Evolutionary conservation across 176 grass and related monocot genomes (phyloP).

Genomic region (Oryza glumipatula): DNA sequence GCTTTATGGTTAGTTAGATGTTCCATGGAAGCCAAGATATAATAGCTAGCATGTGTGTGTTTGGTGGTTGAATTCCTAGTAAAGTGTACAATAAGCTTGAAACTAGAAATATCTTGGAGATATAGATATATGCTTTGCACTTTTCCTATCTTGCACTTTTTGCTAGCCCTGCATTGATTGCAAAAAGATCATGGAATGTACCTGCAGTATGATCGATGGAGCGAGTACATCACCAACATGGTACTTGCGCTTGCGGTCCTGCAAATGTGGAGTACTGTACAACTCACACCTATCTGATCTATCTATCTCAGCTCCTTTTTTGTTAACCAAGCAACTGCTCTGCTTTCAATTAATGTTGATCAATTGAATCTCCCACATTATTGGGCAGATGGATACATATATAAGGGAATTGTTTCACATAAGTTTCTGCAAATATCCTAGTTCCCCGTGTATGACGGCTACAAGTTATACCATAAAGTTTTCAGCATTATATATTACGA

Average conservation of each 20-base stretch:
- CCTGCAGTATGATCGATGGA: background rate
- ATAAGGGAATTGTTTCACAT: too few species aligned
- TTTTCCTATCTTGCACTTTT: slow-evolving; percentile 29
- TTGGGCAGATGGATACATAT: background rate
- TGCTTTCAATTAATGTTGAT: background rate
- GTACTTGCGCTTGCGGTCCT: slow-evolving; percentile 3
- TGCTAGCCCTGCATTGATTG: slow-evolving; percentile 18
- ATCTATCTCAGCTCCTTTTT: background rate
- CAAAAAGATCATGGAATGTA: background rate
- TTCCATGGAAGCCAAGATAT: slow-evolving; percentile 35
- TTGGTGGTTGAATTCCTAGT: slow-evolving; percentile 29
- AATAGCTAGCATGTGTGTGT: slow-evolving; percentile 6
- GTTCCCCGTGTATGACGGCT: background rate
- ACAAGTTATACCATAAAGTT: background rate
- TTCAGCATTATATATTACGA: too few species aligned
- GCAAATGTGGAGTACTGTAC: background rate
- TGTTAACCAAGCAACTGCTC: background rate
- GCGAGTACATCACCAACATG: background rate
- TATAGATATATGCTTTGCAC: background rate
- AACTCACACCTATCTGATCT: background rate
- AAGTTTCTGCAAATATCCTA: too few species aligned
- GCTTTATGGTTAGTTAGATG: background rate
- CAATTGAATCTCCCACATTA: background rate
- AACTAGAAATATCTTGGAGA: slow-evolving; percentile 21
- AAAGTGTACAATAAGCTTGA: background rate